Conservation (phyloP, 495 filamentous ascomycete species). For the Sabuloglossum arenarium region DNA sequence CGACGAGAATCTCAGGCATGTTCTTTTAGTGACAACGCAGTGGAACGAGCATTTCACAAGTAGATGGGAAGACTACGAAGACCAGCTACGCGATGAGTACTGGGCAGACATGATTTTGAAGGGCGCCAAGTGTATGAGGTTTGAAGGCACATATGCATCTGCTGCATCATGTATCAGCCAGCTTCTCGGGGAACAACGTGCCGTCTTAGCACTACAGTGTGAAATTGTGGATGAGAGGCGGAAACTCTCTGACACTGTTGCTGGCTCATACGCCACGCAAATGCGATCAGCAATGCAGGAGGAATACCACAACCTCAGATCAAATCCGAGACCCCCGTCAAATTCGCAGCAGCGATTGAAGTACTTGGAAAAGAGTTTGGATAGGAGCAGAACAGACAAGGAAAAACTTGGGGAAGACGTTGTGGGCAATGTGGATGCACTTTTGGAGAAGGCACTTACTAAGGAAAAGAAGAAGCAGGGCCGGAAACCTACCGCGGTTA, state of each 20-base stretch:
- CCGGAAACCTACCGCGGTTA: no score
- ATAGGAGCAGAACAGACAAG: no score
- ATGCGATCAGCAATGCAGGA: no score
- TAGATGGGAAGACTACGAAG: slow-evolving; percentile 1
- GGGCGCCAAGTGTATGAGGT: slow-evolving; percentile 11
- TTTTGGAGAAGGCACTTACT: no score
- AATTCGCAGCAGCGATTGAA: no score
- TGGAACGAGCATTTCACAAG: slow-evolving; percentile 16
- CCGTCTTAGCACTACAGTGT: slow-evolving; percentile 14
- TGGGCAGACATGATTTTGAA: slow-evolving; percentile 15
- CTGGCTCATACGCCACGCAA: no score
- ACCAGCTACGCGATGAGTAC: slow-evolving; percentile 15
- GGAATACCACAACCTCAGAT: no score
- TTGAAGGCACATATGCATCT: slow-evolving; percentile 12
- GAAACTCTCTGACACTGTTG: slow-evolving; percentile 12
- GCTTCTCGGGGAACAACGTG: slow-evolving; percentile 9
- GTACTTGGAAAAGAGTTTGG: no score
- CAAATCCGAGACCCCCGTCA: no score
- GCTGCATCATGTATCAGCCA: slow-evolving; percentile 12
- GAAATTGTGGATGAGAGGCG: slow-evolving; percentile 13
- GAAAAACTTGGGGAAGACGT: no score
- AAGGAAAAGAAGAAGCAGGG: no score
- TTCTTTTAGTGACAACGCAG: slow-evolving; percentile 21
- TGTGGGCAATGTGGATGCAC: no score
- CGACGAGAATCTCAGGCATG: slow-evolving; percentile 11